phyloP scores from a whole-genome alignment of 352 stramenopile species.

The Phytophthora citricola region DNA sequence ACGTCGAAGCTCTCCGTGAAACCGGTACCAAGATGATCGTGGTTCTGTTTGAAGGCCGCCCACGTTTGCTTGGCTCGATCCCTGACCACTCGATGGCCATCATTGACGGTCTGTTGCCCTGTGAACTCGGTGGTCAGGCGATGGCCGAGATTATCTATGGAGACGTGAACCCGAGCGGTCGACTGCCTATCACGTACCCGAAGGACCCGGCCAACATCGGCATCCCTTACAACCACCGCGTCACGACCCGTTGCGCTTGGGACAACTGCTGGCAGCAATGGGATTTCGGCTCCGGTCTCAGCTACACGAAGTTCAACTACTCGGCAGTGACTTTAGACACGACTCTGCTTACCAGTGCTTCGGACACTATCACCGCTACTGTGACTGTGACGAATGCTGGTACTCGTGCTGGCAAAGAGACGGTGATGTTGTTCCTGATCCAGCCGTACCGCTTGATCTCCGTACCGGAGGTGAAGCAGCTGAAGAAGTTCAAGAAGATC shows the following conservation, averaged over 20 bases:
- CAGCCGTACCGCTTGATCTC: conserved; percentile 61
- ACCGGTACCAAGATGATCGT: conserved; percentile 80
- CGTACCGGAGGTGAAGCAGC: conserved; percentile 75
- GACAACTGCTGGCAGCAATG: conserved; percentile 60
- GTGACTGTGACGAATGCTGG: conserved; percentile 81
- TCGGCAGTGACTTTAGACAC: conserved; percentile 45
- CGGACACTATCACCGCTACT: conserved; percentile 23
- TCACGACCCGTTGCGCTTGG: conserved; percentile 52
- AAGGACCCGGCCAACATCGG: conserved; percentile 57
- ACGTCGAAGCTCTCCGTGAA: conserved; percentile 64
- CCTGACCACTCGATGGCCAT: conserved; percentile 63
- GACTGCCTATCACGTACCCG: conserved; percentile 84
- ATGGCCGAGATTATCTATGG: conserved; percentile 87
- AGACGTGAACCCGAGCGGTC: conserved; percentile 75
- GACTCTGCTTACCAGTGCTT: conserved; percentile 37
- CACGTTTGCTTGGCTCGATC: conserved; percentile 66
- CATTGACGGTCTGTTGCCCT: conserved; percentile 75
- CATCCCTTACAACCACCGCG: conserved; percentile 77
- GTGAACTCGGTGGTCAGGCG: conserved; percentile 77
- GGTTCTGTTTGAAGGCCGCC: conserved; percentile 78
- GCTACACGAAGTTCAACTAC: conserved; percentile 75
- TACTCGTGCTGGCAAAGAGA: conserved; percentile 62
- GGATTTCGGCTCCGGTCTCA: conserved; percentile 70
- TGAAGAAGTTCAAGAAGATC: conserved; percentile 84
- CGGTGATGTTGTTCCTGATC: conserved; percentile 78